Evolutionary conservation across 768 basidiomycete species (phyloP).

Genomic region (Calocybe gangraenosa): DNA sequence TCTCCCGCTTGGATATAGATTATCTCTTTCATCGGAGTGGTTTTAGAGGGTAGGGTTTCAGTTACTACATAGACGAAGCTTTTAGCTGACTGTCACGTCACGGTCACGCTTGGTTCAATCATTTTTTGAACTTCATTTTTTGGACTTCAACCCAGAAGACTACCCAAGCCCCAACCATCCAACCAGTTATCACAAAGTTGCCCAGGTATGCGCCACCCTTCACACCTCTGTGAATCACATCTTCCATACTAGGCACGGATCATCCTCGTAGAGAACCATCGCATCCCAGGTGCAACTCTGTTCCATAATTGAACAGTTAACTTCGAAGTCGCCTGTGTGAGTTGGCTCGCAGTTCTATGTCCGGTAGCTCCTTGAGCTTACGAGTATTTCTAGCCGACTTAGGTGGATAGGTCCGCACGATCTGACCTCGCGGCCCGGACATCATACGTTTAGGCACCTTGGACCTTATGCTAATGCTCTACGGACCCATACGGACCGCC

Average conservation of each 20-base stretch:
- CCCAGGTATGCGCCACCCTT: slow-evolving; percentile 6
- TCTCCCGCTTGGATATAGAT: slow-evolving; percentile 73
- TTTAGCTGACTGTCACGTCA: slow-evolving; percentile 13
- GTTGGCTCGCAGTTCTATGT: background rate
- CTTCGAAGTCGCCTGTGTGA: background rate
- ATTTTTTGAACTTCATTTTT: too few species aligned
- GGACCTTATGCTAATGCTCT: background rate
- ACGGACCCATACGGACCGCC: slow-evolving; percentile 10
- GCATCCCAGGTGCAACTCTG: background rate
- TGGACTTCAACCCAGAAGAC: too few species aligned
- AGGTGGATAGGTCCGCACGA: too few species aligned
- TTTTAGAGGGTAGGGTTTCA: background rate
- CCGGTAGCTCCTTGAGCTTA: slow-evolving; percentile 6
- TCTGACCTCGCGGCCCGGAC: slow-evolving; percentile 1
- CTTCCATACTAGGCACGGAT: background rate
- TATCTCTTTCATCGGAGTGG: slow-evolving; percentile 62
- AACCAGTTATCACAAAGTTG: background rate
- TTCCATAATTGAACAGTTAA: background rate
- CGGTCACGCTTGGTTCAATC: slow-evolving; percentile 2
- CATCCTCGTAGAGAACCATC: background rate
- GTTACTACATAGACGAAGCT: too few species aligned
- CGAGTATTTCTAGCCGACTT: background rate
- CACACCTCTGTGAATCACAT: background rate
- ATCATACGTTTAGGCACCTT: background rate
- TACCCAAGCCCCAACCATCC: too few species aligned